Percentiles rank a stretch among this genome's conserved stretches.
These are phyloP conservation scores for Papiliotrema laurentii DNA, from an alignment of 1,284 basidiomycete genomes.

Conservation along the genomic window DNA sequence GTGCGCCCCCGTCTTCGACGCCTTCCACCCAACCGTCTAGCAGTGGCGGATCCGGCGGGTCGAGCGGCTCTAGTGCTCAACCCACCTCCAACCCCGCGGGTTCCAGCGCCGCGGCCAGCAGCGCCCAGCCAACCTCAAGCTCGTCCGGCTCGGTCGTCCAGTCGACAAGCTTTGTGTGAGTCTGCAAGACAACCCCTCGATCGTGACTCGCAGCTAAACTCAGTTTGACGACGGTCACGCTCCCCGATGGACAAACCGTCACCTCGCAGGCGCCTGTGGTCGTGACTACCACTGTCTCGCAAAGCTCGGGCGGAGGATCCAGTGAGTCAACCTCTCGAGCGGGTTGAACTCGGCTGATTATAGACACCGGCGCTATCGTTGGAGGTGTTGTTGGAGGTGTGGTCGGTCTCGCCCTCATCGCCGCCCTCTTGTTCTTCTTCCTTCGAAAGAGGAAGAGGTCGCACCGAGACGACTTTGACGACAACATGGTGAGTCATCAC, in stretches of 20 bases:
- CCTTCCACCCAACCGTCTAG: neutral
- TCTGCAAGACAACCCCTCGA: neutral
- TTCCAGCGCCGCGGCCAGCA: no score
- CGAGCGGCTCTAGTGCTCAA: no score
- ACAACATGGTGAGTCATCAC: conserved; percentile 43
- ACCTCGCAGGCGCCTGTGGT: neutral
- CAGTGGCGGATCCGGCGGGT: neutral
- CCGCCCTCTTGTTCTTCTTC: conserved; percentile 37
- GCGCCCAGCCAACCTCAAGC: no score
- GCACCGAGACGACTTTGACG: conserved; percentile 45
- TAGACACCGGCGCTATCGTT: conserved; percentile 43
- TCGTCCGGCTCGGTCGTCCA: no score
- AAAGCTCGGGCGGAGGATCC: conserved; percentile 2
- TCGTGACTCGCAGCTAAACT: neutral
- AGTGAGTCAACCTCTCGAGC: conserved; percentile 10
- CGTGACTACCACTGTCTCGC: conserved; percentile 8
- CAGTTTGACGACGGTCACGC: conserved; percentile 3
- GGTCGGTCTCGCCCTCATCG: conserved; percentile 34
- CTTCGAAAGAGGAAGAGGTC: conserved; percentile 34
- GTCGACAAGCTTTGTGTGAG: neutral
- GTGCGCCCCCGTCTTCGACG: no score
- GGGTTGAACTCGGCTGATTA: neutral
- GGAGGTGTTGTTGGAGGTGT: conserved; percentile 48
- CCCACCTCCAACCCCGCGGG: no score
- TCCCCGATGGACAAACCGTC: neutral